Conservation (phyloP, 305 asterid species). For the Plantago coronopus region DNA sequence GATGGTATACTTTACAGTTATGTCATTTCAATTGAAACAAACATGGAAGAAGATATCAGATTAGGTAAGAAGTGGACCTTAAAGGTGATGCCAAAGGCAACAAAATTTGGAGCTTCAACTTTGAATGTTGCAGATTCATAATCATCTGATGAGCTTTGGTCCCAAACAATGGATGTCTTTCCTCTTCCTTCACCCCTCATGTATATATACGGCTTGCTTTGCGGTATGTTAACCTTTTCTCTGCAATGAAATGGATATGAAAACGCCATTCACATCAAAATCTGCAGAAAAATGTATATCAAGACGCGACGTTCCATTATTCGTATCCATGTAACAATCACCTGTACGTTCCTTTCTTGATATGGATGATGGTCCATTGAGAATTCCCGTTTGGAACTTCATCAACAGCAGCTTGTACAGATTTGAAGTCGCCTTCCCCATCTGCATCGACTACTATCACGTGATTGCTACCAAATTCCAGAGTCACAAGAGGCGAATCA, state of each 20-base stretch:
- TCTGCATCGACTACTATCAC: conserved; percentile 48
- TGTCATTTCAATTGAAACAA: background rate
- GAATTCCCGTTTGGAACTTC: conserved; percentile 61
- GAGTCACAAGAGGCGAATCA: conserved; percentile 47
- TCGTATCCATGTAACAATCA: conserved; percentile 13
- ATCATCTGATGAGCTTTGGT: conserved; percentile 42
- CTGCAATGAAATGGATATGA: conserved; percentile 31
- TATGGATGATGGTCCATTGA: conserved; percentile 59
- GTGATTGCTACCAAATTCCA: conserved; percentile 33
- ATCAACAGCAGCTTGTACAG: conserved; percentile 72
- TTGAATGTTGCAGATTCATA: conserved; percentile 56
- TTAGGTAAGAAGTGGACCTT: conserved; percentile 37
- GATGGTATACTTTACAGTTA: too few species aligned
- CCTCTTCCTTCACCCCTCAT: conserved; percentile 75
- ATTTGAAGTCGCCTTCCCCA: conserved; percentile 62
- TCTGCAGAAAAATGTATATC: background rate
- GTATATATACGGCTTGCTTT: conserved; percentile 59
- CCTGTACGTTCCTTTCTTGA: conserved; percentile 75
- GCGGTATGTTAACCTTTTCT: conserved; percentile 60
- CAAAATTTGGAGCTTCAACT: conserved; percentile 60
- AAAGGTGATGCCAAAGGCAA: conserved; percentile 79
- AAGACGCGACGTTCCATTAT: background rate
- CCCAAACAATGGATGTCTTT: conserved; percentile 52
- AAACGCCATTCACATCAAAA: background rate
- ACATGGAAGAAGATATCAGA: background rate